Evolutionary conservation across 768 basidiomycete genomes (phyloP).

Genomic region (Amanita exitialis): DNA sequence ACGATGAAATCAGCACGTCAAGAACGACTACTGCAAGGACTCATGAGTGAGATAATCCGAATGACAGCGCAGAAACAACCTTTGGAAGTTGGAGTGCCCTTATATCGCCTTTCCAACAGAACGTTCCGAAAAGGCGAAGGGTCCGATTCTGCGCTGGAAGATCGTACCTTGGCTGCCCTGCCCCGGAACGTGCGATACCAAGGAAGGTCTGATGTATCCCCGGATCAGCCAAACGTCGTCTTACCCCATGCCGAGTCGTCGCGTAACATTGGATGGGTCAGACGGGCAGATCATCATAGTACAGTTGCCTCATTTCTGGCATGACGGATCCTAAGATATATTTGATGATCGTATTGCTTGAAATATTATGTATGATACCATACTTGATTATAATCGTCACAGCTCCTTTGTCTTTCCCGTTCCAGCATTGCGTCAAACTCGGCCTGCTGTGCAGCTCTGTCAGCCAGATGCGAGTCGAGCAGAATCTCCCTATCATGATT

Average conservation of each 20-base stretch:
- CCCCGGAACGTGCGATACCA: slow-evolving; percentile 27
- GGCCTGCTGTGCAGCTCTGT: slow-evolving; percentile 38
- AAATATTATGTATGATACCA: slow-evolving; percentile 8
- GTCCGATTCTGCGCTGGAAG: slow-evolving; percentile 19
- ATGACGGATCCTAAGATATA: too few species aligned
- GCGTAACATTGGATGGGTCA: not conserved
- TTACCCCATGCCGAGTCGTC: not conserved
- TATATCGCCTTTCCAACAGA: slow-evolving; percentile 73
- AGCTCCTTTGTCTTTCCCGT: slow-evolving; percentile 36
- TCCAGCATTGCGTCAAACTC: slow-evolving; percentile 51
- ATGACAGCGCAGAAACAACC: slow-evolving; percentile 77
- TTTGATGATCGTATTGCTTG: slow-evolving; percentile 5
- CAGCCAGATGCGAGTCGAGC: slow-evolving; percentile 13
- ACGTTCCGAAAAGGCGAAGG: slow-evolving; percentile 44
- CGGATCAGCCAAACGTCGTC: not conserved
- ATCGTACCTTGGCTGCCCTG: slow-evolving; percentile 22
- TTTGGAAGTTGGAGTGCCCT: slow-evolving; percentile 68
- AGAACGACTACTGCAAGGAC: slow-evolving; percentile 69
- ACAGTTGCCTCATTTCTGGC: not conserved
- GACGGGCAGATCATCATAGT: not conserved
- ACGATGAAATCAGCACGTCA: slow-evolving; percentile 50
- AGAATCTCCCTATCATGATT: slow-evolving; percentile 4
- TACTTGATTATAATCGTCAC: slow-evolving; percentile 8
- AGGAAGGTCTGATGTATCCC: slow-evolving; percentile 2
- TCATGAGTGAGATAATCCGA: slow-evolving; percentile 79